phyloP scores from a whole-genome alignment of 1,284 basidiomycete species.

The Microbotryomycetes sp. region DNA sequence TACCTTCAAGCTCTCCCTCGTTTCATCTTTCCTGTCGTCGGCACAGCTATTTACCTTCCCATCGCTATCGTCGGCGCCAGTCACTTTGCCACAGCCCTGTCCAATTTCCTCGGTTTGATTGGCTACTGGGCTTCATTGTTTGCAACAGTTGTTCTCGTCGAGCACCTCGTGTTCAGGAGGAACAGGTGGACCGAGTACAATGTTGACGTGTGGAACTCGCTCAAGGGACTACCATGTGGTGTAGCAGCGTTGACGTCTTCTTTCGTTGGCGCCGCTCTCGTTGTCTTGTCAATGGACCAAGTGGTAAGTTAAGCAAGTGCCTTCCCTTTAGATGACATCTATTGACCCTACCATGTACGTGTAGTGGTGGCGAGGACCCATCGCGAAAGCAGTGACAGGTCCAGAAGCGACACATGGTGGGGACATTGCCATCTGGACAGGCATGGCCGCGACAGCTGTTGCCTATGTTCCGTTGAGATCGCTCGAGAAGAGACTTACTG shows the following conservation, averaged over 20 bases:
- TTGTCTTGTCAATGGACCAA: slow-evolving; percentile 40
- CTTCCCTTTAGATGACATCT: background rate
- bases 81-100: slow-evolving; percentile 40
- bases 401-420: slow-evolving; percentile 37
- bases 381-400: slow-evolving; percentile 32
- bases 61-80: slow-evolving; percentile 40
- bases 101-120: slow-evolving; percentile 39
- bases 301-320: slow-evolving; percentile 13
- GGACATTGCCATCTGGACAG: slow-evolving; percentile 42
- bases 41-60: slow-evolving; percentile 59
- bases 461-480: slow-evolving; percentile 37
- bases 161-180: slow-evolving; percentile 38
- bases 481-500: slow-evolving; percentile 32
- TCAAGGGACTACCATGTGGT: slow-evolving; percentile 38
- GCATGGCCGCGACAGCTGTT: slow-evolving; percentile 36
- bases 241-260: slow-evolving; percentile 36
- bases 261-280: slow-evolving; percentile 34
- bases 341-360: background rate
- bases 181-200: slow-evolving; percentile 35
- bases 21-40: slow-evolving; percentile 75
- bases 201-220: slow-evolving; percentile 37
- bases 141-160: slow-evolving; percentile 14
- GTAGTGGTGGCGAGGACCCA: slow-evolving; percentile 26
- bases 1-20: slow-evolving; percentile 57
- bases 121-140: slow-evolving; percentile 23